Evolutionary conservation across 2,329 filamentous ascomycete genomes (phyloP), one percentile per base, ranked within the genome.

Genomic region (Pseudohalonectria lignicola): DNA sequence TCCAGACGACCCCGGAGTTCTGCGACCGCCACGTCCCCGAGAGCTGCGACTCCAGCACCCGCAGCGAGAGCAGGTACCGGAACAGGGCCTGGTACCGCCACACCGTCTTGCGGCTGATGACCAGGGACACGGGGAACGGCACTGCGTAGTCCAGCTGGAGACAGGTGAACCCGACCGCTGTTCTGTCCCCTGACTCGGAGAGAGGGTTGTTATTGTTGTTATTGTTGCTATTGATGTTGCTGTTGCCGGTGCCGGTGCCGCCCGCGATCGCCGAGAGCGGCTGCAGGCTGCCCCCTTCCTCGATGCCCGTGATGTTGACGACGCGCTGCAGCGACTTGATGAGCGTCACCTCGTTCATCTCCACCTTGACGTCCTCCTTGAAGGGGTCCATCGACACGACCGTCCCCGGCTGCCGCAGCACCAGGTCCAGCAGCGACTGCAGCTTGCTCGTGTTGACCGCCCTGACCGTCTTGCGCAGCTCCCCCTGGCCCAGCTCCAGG

Each of bases 291-390:
- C 92, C 84, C 44, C 90, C 86, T 56, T 93, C 84, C 50, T 96
- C 90, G 43, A 96, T 85, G 32, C 92, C 92, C 4, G 87, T 93
- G 46, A 96, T 94, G 53, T 88, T 95, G 45, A 98, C 90, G 37
- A 98, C 90, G 38, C 90, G 82, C 72, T 95, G 94, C 42, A 98
- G 67, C 64, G 87, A 93, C 53, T 93, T 93, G 11, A 87, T 93
- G 33, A 98, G 74, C 5, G 86, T 86, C 29, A 90, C 80, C 49
- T 94, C 87, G 56, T 95, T 95, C 83, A 96, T 95, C 51, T 88
- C 82, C 17, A 98, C 86, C 59, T 93, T 94, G 58, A 98, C 86
- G 54, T 98, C 90, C 61, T 98, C 92, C 55, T 96, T 98, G 70
- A 94, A 98, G 0, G 90, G 87, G 55, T 98, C 92, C 41, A 94